These are phyloP conservation scores for Pleurotus salmoneostramineus DNA, from an alignment of 768 basidiomycete species.

Conservation along the genomic window DNA sequence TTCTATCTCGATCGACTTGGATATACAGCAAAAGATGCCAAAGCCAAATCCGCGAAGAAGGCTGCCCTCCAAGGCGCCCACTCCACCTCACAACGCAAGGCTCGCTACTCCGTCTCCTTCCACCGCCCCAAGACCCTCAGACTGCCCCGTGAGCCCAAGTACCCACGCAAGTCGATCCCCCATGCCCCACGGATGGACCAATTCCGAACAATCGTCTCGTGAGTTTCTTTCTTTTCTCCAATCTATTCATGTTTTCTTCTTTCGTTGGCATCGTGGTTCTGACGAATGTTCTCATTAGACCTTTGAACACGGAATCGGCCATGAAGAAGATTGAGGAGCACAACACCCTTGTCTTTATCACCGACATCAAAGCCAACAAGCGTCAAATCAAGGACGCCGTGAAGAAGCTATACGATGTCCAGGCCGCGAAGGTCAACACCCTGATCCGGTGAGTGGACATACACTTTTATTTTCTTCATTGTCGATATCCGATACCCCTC, in stretches of 20 bases:
- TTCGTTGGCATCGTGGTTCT: neutral
- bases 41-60: slow-evolving; percentile 96
- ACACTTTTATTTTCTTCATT: neutral
- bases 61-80: slow-evolving; percentile 88
- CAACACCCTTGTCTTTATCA: slow-evolving; percentile 98
- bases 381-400: slow-evolving; percentile 99
- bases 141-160: slow-evolving; percentile 80
- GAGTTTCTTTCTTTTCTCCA: slow-evolving; percentile 27
- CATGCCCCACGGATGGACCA: slow-evolving; percentile 96
- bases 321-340: slow-evolving; percentile 99
- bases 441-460: slow-evolving; percentile 76
- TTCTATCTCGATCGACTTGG: slow-evolving; percentile 20
- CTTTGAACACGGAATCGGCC: slow-evolving; percentile 92
- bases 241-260: neutral
- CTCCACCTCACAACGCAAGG: slow-evolving; percentile 74
- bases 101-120: slow-evolving; percentile 85
- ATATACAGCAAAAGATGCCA: slow-evolving; percentile 40
- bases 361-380: slow-evolving; percentile 95
- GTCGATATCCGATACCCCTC: neutral
- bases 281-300: slow-evolving; percentile 35
- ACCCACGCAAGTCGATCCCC: slow-evolving; percentile 92
- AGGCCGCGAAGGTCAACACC: slow-evolving; percentile 96
- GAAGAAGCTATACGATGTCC: slow-evolving; percentile 98
- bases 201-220: slow-evolving; percentile 91
- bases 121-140: slow-evolving; percentile 93